Percentiles rank a stretch among this genome's conserved stretches.
Evolutionary conservation across 805 yeast species (phyloP).

Genomic region (Kuraishia hungarica): DNA sequence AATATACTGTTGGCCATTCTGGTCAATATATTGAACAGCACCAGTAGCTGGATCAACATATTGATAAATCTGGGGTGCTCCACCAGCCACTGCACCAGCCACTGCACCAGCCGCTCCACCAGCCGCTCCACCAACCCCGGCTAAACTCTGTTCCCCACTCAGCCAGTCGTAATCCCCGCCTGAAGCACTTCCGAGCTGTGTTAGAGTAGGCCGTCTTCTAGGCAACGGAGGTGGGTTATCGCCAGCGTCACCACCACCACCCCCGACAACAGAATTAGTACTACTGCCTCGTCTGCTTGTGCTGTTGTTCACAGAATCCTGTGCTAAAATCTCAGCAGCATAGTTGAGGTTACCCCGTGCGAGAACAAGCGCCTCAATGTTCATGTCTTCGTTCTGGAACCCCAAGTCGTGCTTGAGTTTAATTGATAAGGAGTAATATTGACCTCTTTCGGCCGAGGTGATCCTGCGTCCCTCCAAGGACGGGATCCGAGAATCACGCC

Average conservation of each 20-base stretch:
- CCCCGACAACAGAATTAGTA: conserved; percentile 12
- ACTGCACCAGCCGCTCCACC: too few relatives aligned
- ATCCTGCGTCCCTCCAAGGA: conserved; percentile 14
- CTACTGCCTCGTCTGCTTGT: conserved; percentile 11
- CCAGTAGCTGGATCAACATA: conserved; percentile 70
- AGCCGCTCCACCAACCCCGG: too few relatives aligned
- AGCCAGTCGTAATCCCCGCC: conserved; percentile 29
- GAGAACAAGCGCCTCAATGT: conserved; percentile 53
- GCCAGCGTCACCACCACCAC: conserved; percentile 18
- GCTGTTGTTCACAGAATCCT: conserved; percentile 16
- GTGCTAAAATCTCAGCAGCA: conserved; percentile 51
- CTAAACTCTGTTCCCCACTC: conserved; percentile 6
- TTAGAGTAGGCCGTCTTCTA: conserved; percentile 22
- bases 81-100: conserved; percentile 11
- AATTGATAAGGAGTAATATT: conserved; percentile 40
- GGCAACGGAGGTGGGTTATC: conserved; percentile 42
- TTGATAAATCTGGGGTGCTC: conserved; percentile 42
- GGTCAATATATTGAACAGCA: conserved; percentile 55
- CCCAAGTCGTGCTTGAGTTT: conserved; percentile 46
- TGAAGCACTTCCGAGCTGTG: conserved; percentile 9
- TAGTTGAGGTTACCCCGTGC: conserved; percentile 49
- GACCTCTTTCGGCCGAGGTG: conserved; percentile 43
- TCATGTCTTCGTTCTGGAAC: conserved; percentile 43
- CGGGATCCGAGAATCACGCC: not conserved
- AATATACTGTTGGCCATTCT: conserved; percentile 55